A percentile compares a stretch with the other conserved stretches of the same genome.
phyloP scores from a whole-genome alignment of 176 grass and related monocot genomes.

The Musa acuminata region DNA sequence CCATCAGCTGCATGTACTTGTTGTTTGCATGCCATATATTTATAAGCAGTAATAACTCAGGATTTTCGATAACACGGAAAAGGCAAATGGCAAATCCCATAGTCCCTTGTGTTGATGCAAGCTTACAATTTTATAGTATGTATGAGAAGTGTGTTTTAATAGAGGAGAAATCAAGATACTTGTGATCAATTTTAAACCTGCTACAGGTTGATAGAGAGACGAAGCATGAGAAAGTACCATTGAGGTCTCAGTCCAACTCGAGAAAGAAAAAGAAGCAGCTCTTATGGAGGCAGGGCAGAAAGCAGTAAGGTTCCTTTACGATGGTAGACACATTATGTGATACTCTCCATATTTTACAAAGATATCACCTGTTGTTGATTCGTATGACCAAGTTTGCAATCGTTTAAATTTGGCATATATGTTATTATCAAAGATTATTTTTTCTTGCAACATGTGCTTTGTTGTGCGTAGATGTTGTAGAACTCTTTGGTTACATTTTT shows the following conservation, averaged over 20 bases:
- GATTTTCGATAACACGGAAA: too few relatives aligned
- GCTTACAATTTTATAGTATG: too few relatives aligned
- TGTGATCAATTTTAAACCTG: constrained; percentile 69
- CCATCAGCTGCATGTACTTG: too few relatives aligned
- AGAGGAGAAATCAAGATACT: constrained; percentile 34
- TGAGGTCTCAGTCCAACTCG: constrained; percentile 54
- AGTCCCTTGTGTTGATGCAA: too few relatives aligned
- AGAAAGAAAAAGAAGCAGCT: constrained; percentile 78
- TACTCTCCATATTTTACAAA: not conserved
- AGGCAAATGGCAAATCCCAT: not conserved
- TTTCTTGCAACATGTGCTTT: not conserved
- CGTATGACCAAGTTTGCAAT: not conserved
- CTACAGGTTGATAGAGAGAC: constrained; percentile 75
- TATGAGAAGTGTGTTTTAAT: constrained; percentile 2
- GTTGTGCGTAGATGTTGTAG: too few relatives aligned
- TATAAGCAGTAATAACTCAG: too few relatives aligned
- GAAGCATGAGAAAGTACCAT: constrained; percentile 51
- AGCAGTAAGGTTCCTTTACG: constrained; percentile 38
- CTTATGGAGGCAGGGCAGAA: constrained; percentile 51
- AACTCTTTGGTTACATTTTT: too few relatives aligned
- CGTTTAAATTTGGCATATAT: not conserved
- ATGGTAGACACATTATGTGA: not conserved
- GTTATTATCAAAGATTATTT: not conserved
- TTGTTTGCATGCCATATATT: too few relatives aligned
- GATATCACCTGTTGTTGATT: constrained; percentile 7